These are phyloP conservation scores for Xylaria scruposa DNA, from an alignment of 495 filamentous ascomycete genomes.

Conservation along the genomic window DNA sequence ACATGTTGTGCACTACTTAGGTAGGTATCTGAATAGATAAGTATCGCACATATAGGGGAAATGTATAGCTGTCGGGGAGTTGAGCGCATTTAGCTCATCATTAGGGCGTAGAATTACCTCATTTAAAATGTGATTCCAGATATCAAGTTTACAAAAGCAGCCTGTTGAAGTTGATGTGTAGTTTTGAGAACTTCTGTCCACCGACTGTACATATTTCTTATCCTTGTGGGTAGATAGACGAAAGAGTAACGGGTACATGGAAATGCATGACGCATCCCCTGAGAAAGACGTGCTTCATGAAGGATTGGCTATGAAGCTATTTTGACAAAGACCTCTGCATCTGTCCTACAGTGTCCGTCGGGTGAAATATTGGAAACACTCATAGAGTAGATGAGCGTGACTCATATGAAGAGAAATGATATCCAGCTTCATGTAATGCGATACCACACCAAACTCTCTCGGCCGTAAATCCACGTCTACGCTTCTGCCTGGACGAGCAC, in stretches of 20 bases:
- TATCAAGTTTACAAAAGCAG: neutral
- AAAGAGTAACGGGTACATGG: constrained; percentile 28
- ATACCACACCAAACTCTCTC: too few relatives aligned
- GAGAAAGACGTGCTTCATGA: neutral
- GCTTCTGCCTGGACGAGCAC: neutral
- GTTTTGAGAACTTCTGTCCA: too few relatives aligned
- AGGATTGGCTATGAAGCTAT: neutral
- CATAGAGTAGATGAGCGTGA: too few relatives aligned
- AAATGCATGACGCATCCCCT: constrained; percentile 42
- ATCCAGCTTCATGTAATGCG: too few relatives aligned
- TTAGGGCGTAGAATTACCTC: neutral
- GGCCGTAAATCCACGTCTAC: neutral
- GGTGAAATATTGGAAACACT: too few relatives aligned
- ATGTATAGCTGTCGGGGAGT: neutral
- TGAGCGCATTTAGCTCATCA: neutral
- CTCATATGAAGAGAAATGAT: too few relatives aligned
- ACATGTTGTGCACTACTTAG: neutral
- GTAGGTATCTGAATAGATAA: neutral
- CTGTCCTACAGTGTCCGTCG: too few relatives aligned
- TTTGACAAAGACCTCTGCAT: neutral
- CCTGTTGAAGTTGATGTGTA: too few relatives aligned
- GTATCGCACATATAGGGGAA: neutral
- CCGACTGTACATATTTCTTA: too few relatives aligned
- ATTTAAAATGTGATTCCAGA: neutral
- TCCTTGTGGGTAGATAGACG: constrained; percentile 15